These are phyloP conservation scores for Exophiala alcalophila DNA, from an alignment of 2,329 filamentous ascomycete species.

Conservation along the genomic window DNA sequence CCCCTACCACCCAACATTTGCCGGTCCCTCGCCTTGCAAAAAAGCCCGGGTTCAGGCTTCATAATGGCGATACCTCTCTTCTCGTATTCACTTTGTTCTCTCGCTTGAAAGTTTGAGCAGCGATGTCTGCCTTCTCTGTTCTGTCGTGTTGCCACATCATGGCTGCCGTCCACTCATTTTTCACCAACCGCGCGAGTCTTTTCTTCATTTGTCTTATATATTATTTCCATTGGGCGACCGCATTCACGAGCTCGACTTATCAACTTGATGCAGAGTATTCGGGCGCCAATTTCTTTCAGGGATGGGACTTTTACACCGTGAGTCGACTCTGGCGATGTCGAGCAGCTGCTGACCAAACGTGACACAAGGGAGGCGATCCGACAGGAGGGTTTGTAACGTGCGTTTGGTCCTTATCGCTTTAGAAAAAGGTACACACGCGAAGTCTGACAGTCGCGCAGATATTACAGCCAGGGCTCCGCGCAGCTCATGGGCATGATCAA, in stretches of 20 bases:
- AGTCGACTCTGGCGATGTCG: too few relatives aligned
- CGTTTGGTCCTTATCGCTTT: slow-evolving; percentile 36
- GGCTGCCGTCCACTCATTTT: slow-evolving; percentile 21
- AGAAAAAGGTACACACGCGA: slow-evolving; percentile 11
- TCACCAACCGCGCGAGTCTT: background rate
- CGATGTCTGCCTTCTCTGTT: too few relatives aligned
- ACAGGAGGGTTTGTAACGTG: slow-evolving; percentile 38
- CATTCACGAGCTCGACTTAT: slow-evolving; percentile 23
- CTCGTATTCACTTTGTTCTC: too few relatives aligned
- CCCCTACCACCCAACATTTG: background rate
- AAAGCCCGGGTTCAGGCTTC: too few relatives aligned
- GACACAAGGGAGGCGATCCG: slow-evolving; percentile 37
- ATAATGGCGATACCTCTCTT: slow-evolving; percentile 16
- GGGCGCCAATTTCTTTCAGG: slow-evolving; percentile 40
- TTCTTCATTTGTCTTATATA: slow-evolving; percentile 17
- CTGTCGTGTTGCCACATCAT: slow-evolving; percentile 17
- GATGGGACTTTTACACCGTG: slow-evolving; percentile 40
- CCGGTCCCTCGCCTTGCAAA: too few relatives aligned
- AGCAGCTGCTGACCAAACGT: too few relatives aligned
- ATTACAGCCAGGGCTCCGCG: slow-evolving; percentile 33
- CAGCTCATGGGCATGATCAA: slow-evolving; percentile 25
- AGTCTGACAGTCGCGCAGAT: slow-evolving; percentile 23
- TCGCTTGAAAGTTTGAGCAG: slow-evolving; percentile 5
- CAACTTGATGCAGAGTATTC: slow-evolving; percentile 31
- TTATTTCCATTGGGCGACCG: slow-evolving; percentile 16